Percentiles rank a stretch among this genome's conserved stretches.
Evolutionary conservation across 108 stramenopile species (phyloP).

Genomic region (Chaetoceros tenuissimus): DNA sequence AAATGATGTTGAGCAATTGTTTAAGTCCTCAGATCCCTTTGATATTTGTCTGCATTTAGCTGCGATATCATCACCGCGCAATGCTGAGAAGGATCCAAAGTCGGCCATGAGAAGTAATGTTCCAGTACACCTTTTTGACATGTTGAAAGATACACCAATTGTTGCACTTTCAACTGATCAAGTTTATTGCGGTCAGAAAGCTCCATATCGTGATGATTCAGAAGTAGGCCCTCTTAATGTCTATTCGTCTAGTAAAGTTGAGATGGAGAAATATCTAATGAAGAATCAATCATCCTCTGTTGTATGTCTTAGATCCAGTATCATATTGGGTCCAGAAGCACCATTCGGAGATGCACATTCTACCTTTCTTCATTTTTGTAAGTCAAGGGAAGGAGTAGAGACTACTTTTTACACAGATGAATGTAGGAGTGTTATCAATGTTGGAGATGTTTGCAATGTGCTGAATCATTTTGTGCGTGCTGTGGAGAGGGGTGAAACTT

Average conservation of each 20-base stretch:
- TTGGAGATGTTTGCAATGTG: conserved; percentile 32
- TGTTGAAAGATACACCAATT: conserved; percentile 9
- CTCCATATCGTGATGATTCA: conserved; percentile 29
- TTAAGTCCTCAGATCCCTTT: conserved; percentile 3
- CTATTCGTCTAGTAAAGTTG: conserved; percentile 55
- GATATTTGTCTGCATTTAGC: conserved; percentile 68
- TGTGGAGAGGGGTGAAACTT: conserved; percentile 1
- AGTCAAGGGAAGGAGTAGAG: conserved; percentile 13
- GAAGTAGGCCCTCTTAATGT: conserved; percentile 49
- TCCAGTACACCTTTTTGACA: conserved; percentile 34
- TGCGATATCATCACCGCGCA: conserved; percentile 44
- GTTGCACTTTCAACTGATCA: conserved; percentile 80
- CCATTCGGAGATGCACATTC: conserved; percentile 39
- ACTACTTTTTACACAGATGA: conserved; percentile 58
- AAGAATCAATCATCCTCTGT: conserved; percentile 5
- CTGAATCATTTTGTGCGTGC: conserved; percentile 27
- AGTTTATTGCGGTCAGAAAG: conserved; percentile 57
- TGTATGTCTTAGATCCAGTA: conserved; percentile 46
- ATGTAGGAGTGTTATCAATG: conserved; percentile 39
- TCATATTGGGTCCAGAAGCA: conserved; percentile 55
- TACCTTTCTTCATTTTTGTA: conserved; percentile 71
- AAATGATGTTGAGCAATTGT: not conserved
- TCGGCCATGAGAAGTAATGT: conserved; percentile 40
- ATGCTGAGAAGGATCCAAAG: conserved; percentile 42
- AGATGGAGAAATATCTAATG: conserved; percentile 42